Conservation (phyloP, 2,329 filamentous ascomycete species). For the Trichoderma asperellum region DNA sequence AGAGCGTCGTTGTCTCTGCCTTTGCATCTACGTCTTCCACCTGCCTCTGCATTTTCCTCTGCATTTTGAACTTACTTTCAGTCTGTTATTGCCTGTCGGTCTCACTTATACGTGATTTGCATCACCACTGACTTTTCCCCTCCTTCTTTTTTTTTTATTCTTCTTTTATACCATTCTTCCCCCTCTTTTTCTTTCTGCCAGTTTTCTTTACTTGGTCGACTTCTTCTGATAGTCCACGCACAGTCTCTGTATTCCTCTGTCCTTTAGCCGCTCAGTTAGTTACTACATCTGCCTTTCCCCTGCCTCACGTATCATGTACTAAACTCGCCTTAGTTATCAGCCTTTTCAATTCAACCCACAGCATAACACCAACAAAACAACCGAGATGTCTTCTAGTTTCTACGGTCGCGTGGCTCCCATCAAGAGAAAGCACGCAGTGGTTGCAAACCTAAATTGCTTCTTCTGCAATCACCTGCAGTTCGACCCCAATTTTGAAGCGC, state of each 20-base stretch:
- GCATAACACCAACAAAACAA: background rate
- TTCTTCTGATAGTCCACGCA: background rate
- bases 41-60: no score
- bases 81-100: no score
- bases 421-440: background rate
- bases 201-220: background rate
- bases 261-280: background rate
- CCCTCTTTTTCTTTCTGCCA: background rate
- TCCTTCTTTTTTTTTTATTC: no score
- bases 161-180: background rate
- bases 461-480: constrained; percentile 26
- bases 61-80: no score
- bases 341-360: background rate
- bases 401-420: no score
- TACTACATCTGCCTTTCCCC: background rate
- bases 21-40: no score
- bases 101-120: no score
- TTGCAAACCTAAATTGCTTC: background rate
- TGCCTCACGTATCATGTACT: background rate
- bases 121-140: no score
- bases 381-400: background rate
- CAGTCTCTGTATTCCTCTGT: background rate
- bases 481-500: background rate
- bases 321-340: background rate
- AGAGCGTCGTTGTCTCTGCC: no score